These are phyloP conservation scores for Trypanosoma rangeli DNA, from an alignment of 208 protist genomes.

Conservation along the genomic window DNA sequence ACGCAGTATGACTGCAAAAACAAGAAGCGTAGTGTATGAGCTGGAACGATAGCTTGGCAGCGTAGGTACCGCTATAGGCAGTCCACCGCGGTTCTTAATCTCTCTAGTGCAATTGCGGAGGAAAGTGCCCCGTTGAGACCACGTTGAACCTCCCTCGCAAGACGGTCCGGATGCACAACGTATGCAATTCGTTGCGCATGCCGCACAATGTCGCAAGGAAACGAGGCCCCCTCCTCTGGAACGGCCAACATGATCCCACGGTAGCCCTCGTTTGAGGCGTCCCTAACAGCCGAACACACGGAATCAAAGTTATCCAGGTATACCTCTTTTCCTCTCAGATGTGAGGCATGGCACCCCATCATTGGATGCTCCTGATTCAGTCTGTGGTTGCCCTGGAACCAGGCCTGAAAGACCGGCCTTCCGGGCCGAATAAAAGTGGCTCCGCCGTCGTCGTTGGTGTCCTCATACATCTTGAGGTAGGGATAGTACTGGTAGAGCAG, in stretches of 20 bases:
- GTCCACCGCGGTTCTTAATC: constrained; percentile 49
- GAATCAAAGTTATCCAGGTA: constrained; percentile 50
- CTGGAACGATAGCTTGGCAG: too few species aligned
- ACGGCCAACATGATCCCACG: constrained; percentile 67
- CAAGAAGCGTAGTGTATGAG: too few species aligned
- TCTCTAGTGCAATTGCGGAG: constrained; percentile 62
- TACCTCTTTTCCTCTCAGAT: constrained; percentile 38
- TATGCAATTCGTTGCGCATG: constrained; percentile 37
- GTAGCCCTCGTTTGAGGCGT: constrained; percentile 21
- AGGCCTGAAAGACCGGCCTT: constrained; percentile 33
- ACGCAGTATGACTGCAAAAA: too few species aligned
- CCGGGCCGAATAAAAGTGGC: constrained; percentile 52
- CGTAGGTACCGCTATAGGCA: constrained; percentile 1
- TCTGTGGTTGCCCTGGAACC: constrained; percentile 34
- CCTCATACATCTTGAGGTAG: constrained; percentile 43
- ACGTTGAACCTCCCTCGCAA: constrained; percentile 45
- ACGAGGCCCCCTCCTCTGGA: constrained; percentile 64
- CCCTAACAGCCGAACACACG: constrained; percentile 32
- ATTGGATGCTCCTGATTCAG: constrained; percentile 47
- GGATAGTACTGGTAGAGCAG: constrained; percentile 81
- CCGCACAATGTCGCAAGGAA: constrained; percentile 37
- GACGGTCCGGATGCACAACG: constrained; percentile 36
- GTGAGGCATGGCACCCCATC: constrained; percentile 14
- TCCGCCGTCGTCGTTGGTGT: neutral
- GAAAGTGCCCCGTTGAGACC: constrained; percentile 68